phyloP scores from a whole-genome alignment of 148 eudicot genomes.

The Dysphania ambrosioides region DNA sequence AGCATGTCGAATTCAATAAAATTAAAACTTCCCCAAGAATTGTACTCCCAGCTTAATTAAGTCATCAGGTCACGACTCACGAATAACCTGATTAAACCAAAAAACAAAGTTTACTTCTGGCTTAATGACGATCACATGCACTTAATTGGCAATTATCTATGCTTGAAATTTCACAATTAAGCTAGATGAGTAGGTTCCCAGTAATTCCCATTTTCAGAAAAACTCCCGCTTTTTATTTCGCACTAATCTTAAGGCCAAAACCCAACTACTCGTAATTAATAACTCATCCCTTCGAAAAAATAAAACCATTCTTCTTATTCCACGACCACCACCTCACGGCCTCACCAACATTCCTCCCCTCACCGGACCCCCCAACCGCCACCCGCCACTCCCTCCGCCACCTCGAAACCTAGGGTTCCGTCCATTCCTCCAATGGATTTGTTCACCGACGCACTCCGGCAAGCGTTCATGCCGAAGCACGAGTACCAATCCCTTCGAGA shows the following conservation, averaged over 20 bases:
- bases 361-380: no score
- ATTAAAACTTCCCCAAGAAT: no score
- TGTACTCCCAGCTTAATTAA: background rate
- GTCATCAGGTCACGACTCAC: no score
- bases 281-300: background rate
- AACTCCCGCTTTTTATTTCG: background rate
- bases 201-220: background rate
- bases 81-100: no score
- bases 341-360: no score
- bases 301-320: no score
- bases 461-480: conserved; percentile 93
- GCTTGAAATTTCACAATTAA: background rate
- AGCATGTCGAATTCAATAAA: background rate
- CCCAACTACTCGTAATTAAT: background rate
- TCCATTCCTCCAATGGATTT: conserved; percentile 39
- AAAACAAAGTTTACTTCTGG: no score
- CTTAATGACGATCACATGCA: no score
- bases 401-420: background rate
- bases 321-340: no score
- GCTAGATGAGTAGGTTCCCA: background rate
- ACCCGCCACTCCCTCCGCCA: background rate
- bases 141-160: no score
- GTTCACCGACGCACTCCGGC: conserved; percentile 77
- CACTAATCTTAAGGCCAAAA: background rate
- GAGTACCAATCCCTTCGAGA: conserved; percentile 80